Base-by-base conservation (phyloP, 2,329 filamentous ascomycete genomes). In the Botrytis porri region DNA sequence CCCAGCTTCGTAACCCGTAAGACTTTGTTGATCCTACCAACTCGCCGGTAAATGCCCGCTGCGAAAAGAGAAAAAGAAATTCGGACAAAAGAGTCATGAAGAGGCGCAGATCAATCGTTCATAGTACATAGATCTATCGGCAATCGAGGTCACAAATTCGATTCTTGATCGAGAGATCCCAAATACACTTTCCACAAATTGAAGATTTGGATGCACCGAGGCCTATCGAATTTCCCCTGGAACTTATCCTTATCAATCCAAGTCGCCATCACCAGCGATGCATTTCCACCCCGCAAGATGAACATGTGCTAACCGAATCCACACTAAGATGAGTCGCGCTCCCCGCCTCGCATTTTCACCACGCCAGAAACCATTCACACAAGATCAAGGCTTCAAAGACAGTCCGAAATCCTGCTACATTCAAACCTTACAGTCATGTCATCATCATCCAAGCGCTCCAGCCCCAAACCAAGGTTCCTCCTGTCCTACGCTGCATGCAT, bases 171-270 rank as follows among this genome's bases (percentile, higher is more conserved):
- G 35, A 39, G 22, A 39, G 10, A 43, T 41, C 14, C 14, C 7
- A 63, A 41, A 63, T 37, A 22, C 29, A 65, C 32, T 66, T 35
- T 66, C 9, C 7, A 64, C 62, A 45, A n/a, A 66, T 66, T 66
- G 12, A 51, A 66, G 63, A 66, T 66, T 66, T 51, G 51, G 63
- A 66, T n/a, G 63, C 63, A 66, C 63, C 63, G 32, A 35, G 63
- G 63, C 63, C 63, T 66, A 51, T n/a, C 29, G 8, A 39, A 20
- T 25, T 37, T 37, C 45, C 63, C 45, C 45, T 65, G 63, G 43
- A 51, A 66, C 63, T 51, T 66, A 39, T n/a, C 63, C 63, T 18
- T n/a, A 66, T 66, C 35, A 51, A 66, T 66, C 43, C 63, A 51
- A 66, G 45, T 51, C 3, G n/a, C 12, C 61, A 63, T 43, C n/a